Conservation (phyloP, 164 flowering plant species). For the Vitis cinerea region DNA sequence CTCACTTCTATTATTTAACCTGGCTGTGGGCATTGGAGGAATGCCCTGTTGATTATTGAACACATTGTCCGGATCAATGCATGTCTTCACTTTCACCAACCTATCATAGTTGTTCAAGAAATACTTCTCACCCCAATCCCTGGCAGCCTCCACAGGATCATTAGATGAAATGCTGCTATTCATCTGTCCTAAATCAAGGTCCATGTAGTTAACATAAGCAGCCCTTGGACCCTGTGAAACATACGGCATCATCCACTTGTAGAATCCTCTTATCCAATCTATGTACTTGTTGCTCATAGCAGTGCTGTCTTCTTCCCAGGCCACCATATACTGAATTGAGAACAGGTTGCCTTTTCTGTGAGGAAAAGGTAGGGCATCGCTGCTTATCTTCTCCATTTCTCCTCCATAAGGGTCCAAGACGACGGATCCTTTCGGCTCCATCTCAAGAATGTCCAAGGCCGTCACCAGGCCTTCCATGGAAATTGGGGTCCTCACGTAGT, state of each 20-base stretch:
- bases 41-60: slow-evolving; percentile 54
- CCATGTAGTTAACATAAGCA: slow-evolving; percentile 54
- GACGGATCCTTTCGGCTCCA: slow-evolving; percentile 48
- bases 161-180: neutral
- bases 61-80: slow-evolving; percentile 46
- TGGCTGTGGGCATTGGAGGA: slow-evolving; percentile 31
- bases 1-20: neutral
- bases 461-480: slow-evolving; percentile 17
- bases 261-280: slow-evolving; percentile 45
- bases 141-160: slow-evolving; percentile 40
- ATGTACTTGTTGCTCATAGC: slow-evolving; percentile 15
- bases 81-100: slow-evolving; percentile 47
- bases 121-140: slow-evolving; percentile 69
- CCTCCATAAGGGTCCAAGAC: slow-evolving; percentile 62
- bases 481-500: slow-evolving; percentile 39
- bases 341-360: slow-evolving; percentile 50
- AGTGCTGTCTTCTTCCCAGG: slow-evolving; percentile 34
- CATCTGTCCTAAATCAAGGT: slow-evolving; percentile 45
- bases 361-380: slow-evolving; percentile 52
- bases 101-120: slow-evolving; percentile 53
- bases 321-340: slow-evolving; percentile 44
- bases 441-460: slow-evolving; percentile 28
- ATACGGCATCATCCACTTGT: slow-evolving; percentile 36
- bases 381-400: slow-evolving; percentile 32
- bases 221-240: slow-evolving; percentile 50